Conservation (phyloP, 306 rosid species). For the Elaeagnus macrophylla region DNA sequence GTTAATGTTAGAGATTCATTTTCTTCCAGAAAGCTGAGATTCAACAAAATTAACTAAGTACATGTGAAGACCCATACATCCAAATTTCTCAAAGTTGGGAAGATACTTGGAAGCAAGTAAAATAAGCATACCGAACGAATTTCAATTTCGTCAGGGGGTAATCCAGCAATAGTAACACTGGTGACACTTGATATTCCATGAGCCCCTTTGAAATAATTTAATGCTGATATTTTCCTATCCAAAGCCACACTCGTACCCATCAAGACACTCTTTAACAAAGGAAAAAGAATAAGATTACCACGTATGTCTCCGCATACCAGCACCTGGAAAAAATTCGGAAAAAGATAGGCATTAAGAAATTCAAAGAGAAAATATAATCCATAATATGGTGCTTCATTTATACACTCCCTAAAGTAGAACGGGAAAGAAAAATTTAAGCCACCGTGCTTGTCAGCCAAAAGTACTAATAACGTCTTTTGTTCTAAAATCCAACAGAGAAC, state of each 20-base stretch:
- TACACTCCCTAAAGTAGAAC: too few species aligned
- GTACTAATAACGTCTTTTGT: too few species aligned
- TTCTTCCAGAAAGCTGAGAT: background rate
- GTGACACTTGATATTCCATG: constrained; percentile 92
- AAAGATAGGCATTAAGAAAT: background rate
- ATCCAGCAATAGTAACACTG: constrained; percentile 43
- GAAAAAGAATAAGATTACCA: constrained; percentile 80
- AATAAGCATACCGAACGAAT: constrained; percentile 54
- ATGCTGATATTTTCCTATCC: constrained; percentile 40
- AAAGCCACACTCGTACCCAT: constrained; percentile 25
- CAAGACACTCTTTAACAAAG: constrained; percentile 42
- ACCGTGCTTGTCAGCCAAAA: too few species aligned
- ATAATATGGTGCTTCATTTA: too few species aligned
- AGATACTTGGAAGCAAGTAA: constrained; percentile 15
- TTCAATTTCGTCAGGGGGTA: constrained; percentile 43
- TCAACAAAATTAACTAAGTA: too few species aligned
- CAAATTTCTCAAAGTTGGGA: background rate
- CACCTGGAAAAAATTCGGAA: constrained; percentile 38
- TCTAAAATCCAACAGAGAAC: too few species aligned
- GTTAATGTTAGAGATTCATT: background rate
- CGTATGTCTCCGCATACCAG: constrained; percentile 88
- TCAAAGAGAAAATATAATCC: background rate
- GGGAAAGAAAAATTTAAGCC: too few species aligned
- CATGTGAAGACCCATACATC: too few species aligned
- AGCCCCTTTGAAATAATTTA: constrained; percentile 72